Base-by-base conservation (phyloP, 73 alveolate genomes). In the Paramecium octaurelia region DNA sequence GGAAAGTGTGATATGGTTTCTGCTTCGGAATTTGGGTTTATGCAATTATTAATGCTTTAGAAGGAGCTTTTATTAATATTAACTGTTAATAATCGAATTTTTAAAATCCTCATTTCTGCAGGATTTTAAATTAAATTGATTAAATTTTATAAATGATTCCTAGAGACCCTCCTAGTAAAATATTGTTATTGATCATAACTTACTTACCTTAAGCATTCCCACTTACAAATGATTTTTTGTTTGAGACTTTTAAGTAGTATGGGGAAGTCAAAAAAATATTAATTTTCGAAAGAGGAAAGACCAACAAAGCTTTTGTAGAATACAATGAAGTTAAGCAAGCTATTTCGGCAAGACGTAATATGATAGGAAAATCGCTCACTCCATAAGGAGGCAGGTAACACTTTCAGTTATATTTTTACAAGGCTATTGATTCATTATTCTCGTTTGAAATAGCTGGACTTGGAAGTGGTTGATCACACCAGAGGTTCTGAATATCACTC, bases 91-190 rank as follows among this genome's bases (percentile, higher is more conserved):
- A 54, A 54, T 18, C 14, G 16, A 7, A 54, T 18, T 54, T 54
- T 54, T 4, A 18, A 50, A 54, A n/a, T 16, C 31, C 29, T 23
- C 20, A 1, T 18, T 54, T 54, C 69, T 54, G 69, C 35, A 54
- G 69, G 84, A 73, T 73, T 73, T 36, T 35, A 35, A 43, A 31
- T 64, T 64, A 34, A 64, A 64, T 64, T 64, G 42, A 64, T 64
- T 64, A 3, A 64, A 64, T 23, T 31, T 64, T 64, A 31, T 64
- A 54, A 54, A 80, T 80, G 91, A 80, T 44, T 80, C 12, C 91
- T 38, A 40, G 91, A 27, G 91, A 80, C 57, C 91, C 91, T 21
- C 91, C 91, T 21, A 80, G 91, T 46, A 80, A 80, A 80, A 80
- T 80, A 12, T 42, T 80, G 42, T 80, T 80, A 48, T 27, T 80